These are phyloP conservation scores for Fusarium pilosicola DNA, from an alignment of 2,329 filamentous ascomycete species.

Conservation along the genomic window DNA sequence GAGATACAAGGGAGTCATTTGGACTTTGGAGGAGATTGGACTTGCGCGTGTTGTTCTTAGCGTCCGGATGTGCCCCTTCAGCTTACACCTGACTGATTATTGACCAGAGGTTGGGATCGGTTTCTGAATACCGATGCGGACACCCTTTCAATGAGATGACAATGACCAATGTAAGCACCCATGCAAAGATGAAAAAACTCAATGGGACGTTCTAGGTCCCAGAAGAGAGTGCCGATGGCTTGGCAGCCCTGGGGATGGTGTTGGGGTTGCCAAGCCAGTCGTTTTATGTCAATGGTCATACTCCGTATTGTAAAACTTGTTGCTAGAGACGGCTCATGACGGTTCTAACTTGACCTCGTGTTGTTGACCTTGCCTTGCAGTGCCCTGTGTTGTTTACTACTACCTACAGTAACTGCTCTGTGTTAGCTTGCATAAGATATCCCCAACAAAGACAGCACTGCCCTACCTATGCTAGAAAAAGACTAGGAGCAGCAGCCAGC, in stretches of 20 bases:
- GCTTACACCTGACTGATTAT: background rate
- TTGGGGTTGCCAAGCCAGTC: background rate
- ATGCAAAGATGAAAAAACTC: conserved; percentile 4
- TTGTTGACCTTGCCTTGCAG: background rate
- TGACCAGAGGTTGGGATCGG: background rate
- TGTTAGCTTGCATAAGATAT: background rate
- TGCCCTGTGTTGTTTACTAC: background rate
- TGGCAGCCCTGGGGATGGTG: background rate
- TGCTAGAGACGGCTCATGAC: conserved; percentile 6
- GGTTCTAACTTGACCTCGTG: background rate
- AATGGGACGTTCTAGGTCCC: conserved; percentile 4
- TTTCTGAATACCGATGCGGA: conserved; percentile 13
- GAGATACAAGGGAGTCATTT: background rate
- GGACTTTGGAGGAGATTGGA: conserved; percentile 7
- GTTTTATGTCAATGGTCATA: background rate
- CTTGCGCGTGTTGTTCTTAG: conserved; percentile 7
- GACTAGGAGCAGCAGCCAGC: background rate
- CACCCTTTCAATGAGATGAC: conserved; percentile 5
- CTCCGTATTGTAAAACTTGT: background rate
- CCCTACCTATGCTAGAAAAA: conserved; percentile 5
- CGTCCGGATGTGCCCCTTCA: background rate
- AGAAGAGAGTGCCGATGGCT: background rate
- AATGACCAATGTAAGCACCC: background rate
- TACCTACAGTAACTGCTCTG: background rate
- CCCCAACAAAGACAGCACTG: conserved; percentile 16